A percentile compares a stretch with the other conserved stretches of the same genome.
Conservation (phyloP, 2,329 filamentous ascomycete species). For the Malbranchea cinnamomea region DNA sequence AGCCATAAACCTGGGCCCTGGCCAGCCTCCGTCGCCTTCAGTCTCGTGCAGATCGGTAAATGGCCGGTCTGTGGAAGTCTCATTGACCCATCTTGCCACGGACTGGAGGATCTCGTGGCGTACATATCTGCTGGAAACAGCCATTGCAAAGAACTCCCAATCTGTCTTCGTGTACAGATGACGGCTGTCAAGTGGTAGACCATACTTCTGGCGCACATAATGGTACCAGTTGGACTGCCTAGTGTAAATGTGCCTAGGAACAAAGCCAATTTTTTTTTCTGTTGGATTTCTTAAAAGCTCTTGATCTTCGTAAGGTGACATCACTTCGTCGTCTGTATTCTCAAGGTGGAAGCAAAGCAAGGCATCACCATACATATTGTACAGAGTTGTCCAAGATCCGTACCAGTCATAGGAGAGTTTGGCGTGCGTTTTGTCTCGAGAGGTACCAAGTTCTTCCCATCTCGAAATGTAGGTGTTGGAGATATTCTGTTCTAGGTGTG, state of each 20-base stretch:
- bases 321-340: slow-evolving; percentile 19
- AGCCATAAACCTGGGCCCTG: slow-evolving; percentile 62
- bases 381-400: slow-evolving; percentile 70
- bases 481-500: slow-evolving; percentile 31
- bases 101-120: slow-evolving; percentile 57
- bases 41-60: slow-evolving; percentile 75
- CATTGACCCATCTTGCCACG: slow-evolving; percentile 69
- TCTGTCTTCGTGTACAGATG: slow-evolving; percentile 80
- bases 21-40: slow-evolving; percentile 60
- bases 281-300: slow-evolving; percentile 17
- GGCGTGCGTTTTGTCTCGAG: slow-evolving; percentile 52
- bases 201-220: slow-evolving; percentile 64
- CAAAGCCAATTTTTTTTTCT: slow-evolving; percentile 39
- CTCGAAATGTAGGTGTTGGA: slow-evolving; percentile 52
- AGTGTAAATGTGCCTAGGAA: slow-evolving; percentile 61
- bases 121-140: slow-evolving; percentile 54
- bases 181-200: slow-evolving; percentile 65
- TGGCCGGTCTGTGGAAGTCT: slow-evolving; percentile 61
- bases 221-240: slow-evolving; percentile 71
- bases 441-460: slow-evolving; percentile 59
- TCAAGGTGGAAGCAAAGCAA: slow-evolving; percentile 65
- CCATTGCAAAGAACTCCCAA: slow-evolving; percentile 81
- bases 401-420: slow-evolving; percentile 70
- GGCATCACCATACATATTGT: slow-evolving; percentile 70
- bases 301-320: slow-evolving; percentile 12